Base-by-base conservation (phyloP, 805 yeast species). In the Metschnikowia peoriensis region DNA sequence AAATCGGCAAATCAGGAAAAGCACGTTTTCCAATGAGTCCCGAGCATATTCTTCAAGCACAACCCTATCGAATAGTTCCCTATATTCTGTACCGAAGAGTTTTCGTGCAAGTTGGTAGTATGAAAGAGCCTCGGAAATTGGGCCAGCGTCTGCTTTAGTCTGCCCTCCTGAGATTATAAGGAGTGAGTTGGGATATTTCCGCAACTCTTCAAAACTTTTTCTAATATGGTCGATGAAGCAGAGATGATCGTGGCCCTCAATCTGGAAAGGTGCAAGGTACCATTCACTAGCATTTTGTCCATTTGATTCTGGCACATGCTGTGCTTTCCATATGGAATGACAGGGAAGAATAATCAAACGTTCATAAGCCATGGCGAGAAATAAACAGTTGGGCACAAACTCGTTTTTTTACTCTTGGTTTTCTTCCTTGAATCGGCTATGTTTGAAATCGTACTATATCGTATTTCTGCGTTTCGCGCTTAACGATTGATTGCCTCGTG, bases 1-100 rank as follows among this genome's bases (percentile, higher is more conserved):
- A 62, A 76, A 88, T 47, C 82, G 69, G 37, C 79, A 72, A 1
- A 86, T 57, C 57, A 86, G 81, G 65, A 82, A 87, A 2, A 87
- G 54, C 6, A 88, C 79, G 65, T 89, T 89, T 62, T 89, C 96
- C 63, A 85, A 85, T 1, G 94, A 87, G 66, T 89, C 96, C 39
- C 89, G 69, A 0, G 96, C 90, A 64, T 66, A 85, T 58, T 86
- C 92, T 61, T 89, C 96, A 1, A 83, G 68, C 6, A 72, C 54
- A 0, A 85, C 66, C 44, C 72, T 46, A 10, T 60, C 48, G 16
- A 60, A 17, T 11, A 62, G 44, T 7, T 16, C 22, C 6, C 28
- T 38, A 16, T 29, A 52, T 15, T 39, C 43, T 8, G 41, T 46
- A 2, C 49, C 40, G 4, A 47, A 44, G 46, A 82, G 57, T 12